phyloP scores from a whole-genome alignment of 208 protist species.

The Borovskyia barvae region DNA sequence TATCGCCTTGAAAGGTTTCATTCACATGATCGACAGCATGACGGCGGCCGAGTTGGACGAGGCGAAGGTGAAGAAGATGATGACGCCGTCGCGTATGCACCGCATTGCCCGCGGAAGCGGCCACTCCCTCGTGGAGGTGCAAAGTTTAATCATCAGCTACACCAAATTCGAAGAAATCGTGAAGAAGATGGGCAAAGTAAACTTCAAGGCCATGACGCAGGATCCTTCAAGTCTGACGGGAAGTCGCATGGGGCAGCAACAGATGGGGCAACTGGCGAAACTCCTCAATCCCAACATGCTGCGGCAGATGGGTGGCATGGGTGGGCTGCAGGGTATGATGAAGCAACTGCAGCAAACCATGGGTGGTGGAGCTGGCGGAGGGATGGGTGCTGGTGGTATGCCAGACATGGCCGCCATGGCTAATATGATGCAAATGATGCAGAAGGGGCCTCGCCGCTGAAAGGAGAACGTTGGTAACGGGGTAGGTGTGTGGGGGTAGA shows the following conservation, averaged over 20 bases:
- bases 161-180: constrained; percentile 87
- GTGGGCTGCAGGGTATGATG: constrained; percentile 88
- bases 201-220: constrained; percentile 88
- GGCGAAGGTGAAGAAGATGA: constrained; percentile 89
- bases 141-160: constrained; percentile 82
- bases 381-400: constrained; percentile 21
- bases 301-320: constrained; percentile 78
- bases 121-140: constrained; percentile 67
- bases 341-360: constrained; percentile 63
- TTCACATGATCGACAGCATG: constrained; percentile 97
- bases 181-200: constrained; percentile 90
- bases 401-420: constrained; percentile 48
- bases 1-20: constrained; percentile 87
- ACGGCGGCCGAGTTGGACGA: constrained; percentile 91
- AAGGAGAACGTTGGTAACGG: constrained; percentile 11
- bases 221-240: constrained; percentile 57
- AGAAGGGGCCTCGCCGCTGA: constrained; percentile 17
- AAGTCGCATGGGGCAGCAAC: constrained; percentile 72
- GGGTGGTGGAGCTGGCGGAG: constrained; percentile 29
- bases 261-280: constrained; percentile 86
- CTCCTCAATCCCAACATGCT: constrained; percentile 87
- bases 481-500: background rate
- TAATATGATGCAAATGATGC: constrained; percentile 64
- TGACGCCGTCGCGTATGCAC: constrained; percentile 83
- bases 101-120: constrained; percentile 87